Base-by-base conservation (phyloP, 192 early-diverging fungal species). In the Backusella liffmaniae region DNA sequence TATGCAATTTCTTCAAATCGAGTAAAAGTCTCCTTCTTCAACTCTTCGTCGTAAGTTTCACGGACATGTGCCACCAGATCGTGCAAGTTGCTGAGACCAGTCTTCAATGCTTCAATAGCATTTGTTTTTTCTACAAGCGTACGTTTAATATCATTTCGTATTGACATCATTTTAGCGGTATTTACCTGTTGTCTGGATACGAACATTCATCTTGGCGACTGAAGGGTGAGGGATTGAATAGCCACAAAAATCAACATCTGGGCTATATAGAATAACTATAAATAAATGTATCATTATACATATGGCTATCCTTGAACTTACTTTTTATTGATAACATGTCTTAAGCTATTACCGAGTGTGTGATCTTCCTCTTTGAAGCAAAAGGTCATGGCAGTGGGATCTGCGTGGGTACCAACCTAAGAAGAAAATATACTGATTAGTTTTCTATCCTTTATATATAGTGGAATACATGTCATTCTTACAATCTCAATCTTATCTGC, bases 201-300 rank as follows among this genome's bases (percentile, higher is more conserved):
- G 93, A 16, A 99, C 46, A 80, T 98, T 91, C 51, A 95, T 91
- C 80, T 95, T 96, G 71, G 89, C 89, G 82, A 97, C 96, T 23
- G 97, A 97, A 53, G 98, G 98, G 77, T 99, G 98, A 5, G 98
- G 96, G 44, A 98, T 94, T 26, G 96, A 94, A 86, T 99, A 99
- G 65, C 96, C 96, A 80, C 96, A 97, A 79, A 95, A 97, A 49
- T 91, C 89, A 29, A 98, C 96, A 59, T 91, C 86, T 29, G 94
- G 90, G 83, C 94, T 95, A 15, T 23, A 76, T 6, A 80, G 23
- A 68, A 77, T 18, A 74, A 70, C 3, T 0, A 49, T 67, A 5
- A 70, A 23, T 41, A 32, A 21, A 26, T 10, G 6, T 51, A 42
- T 3, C 36, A 35, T 2, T 1, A 56, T 32, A 32, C 32, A 32